Percentiles rank a stretch among this genome's conserved stretches.
These are phyloP conservation scores for Phytophthora vignae DNA, from an alignment of 352 stramenopile genomes.

Conservation along the genomic window DNA sequence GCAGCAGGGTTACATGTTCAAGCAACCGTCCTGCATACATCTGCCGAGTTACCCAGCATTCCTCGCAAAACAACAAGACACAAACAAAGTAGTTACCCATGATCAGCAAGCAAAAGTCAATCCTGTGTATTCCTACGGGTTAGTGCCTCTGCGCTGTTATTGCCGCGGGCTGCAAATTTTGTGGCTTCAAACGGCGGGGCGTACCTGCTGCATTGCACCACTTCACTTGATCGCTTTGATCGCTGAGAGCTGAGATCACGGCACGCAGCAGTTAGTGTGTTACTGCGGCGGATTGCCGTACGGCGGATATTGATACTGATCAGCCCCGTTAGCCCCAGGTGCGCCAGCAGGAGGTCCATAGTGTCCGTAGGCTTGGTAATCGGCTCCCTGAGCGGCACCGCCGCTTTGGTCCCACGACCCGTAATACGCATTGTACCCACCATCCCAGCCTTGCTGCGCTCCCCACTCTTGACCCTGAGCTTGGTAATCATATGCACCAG, in stretches of 20 bases:
- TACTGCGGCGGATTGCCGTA: slow-evolving; percentile 48
- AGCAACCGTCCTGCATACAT: background rate
- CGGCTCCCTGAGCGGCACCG: slow-evolving; percentile 20
- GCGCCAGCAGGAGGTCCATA: slow-evolving; percentile 36
- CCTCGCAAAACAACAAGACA: slow-evolving; percentile 35
- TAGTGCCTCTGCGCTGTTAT: slow-evolving; percentile 33
- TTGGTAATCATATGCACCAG: slow-evolving; percentile 48
- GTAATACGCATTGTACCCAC: slow-evolving; percentile 64
- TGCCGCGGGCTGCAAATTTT: slow-evolving; percentile 16
- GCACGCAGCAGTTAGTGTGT: slow-evolving; percentile 33
- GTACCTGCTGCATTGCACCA: slow-evolving; percentile 31
- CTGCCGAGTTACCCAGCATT: background rate
- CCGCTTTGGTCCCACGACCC: slow-evolving; percentile 48
- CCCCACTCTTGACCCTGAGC: slow-evolving; percentile 43
- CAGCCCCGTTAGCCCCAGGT: slow-evolving; percentile 27
- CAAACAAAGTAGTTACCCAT: slow-evolving; percentile 29
- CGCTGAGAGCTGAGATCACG: slow-evolving; percentile 12
- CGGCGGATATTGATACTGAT: slow-evolving; percentile 60
- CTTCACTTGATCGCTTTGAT: slow-evolving; percentile 14
- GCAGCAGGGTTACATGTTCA: background rate
- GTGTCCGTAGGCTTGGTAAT: slow-evolving; percentile 52
- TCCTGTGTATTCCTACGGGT: slow-evolving; percentile 49
- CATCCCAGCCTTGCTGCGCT: slow-evolving; percentile 47
- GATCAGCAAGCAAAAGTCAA: slow-evolving; percentile 45
- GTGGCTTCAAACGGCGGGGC: slow-evolving; percentile 29